Evolutionary conservation across 352 stramenopile genomes (phyloP), one percentile per base, ranked within the genome.

Genomic region (Globisporangium yorkense): DNA sequence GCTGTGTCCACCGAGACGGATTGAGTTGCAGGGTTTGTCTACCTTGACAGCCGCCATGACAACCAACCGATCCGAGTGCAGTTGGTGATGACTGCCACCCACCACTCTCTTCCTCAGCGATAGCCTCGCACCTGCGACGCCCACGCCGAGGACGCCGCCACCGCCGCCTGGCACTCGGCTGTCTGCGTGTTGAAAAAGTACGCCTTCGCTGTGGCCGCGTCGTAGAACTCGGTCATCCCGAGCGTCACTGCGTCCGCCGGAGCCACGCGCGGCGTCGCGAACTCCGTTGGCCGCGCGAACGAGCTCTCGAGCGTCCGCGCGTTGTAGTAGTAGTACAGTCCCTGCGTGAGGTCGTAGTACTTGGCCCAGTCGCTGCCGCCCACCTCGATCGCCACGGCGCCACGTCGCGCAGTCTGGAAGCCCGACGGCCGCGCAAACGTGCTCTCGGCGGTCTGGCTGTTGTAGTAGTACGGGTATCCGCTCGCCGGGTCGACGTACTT

Each of bases 321-420:
- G 53, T 90, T 86, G 67, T 75, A 88, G 63, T 85, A 90, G 62
- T 87, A 90, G 53, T 87, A 87, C 39, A 65, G 62, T 18, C 76
- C 68, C 46, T 71, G 65, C 16, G 66, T 48, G 21, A 77, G 59
- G 57, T 88, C 78, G 51, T 77, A 87, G 62, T 84, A 84, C 63
- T 88, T 85, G 35, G 63, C 70, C 71, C 72, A 85, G 13, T 65
- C 35, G 37, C 24, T 57, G 53, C 31, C 39, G 5, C 49, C 56
- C 0, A 31, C 18, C 21, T 57, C 59, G 12, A 63, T 37, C 33
- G 51, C 51, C 16, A 59, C 58, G 20, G 51, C 47, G 15, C 59
- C 56, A 20, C 40, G 47, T 13, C 58, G 51, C 12, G 61, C 44
- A 1, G 67, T 74, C 56, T 69, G 56, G 20, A 70, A 69, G 52